These are phyloP conservation scores for Fusarium kyushuense DNA, from an alignment of 2,329 filamentous ascomycete species.

Conservation along the genomic window DNA sequence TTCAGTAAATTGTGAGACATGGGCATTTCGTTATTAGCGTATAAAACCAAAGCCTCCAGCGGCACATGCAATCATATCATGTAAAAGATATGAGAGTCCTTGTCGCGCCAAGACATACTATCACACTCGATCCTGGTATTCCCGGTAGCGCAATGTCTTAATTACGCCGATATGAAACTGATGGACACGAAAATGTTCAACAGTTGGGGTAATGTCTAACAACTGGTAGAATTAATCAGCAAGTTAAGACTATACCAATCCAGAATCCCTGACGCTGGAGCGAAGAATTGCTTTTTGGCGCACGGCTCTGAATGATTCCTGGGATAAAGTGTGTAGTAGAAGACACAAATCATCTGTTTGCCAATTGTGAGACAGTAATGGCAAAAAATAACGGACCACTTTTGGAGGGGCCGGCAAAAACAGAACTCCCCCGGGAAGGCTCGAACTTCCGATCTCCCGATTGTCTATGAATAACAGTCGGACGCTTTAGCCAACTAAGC, in stretches of 20 bases:
- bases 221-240: too few relatives aligned
- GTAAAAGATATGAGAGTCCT: not conserved
- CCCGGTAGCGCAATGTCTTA: not conserved
- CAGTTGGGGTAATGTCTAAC: not conserved
- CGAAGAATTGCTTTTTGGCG: too few relatives aligned
- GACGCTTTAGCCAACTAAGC: conserved; percentile 46
- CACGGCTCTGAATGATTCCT: too few relatives aligned
- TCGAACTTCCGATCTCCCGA: conserved; percentile 50
- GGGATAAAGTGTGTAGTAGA: too few relatives aligned
- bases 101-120: not conserved
- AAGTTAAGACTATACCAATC: too few relatives aligned
- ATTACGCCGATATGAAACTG: not conserved
- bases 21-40: not conserved
- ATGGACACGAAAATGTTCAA: not conserved
- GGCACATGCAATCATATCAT: not conserved
- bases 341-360: too few relatives aligned
- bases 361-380: not conserved
- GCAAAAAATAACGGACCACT: not conserved
- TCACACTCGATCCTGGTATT: not conserved
- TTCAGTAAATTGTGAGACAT: not conserved
- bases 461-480: conserved; percentile 44
- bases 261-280: too few relatives aligned
- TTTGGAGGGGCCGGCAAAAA: accelerated
- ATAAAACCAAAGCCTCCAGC: not conserved
- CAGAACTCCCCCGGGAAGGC: conserved; percentile 46